Evolutionary conservation across 768 basidiomycete species (phyloP), one percentile per base, ranked within the genome.

Genomic region (Fibroporia radiculosa): DNA sequence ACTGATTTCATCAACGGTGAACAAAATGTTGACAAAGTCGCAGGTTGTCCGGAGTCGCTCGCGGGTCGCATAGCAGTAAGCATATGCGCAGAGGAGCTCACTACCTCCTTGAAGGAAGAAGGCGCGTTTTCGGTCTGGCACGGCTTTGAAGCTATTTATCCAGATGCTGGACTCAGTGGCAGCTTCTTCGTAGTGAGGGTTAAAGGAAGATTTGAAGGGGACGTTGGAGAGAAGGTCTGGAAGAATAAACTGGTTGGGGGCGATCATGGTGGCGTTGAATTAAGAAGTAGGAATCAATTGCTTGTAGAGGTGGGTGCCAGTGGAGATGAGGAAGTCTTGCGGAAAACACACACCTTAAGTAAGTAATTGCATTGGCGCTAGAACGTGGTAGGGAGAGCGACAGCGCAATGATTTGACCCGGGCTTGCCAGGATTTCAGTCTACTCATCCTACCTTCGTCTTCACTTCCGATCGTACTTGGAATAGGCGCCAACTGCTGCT

Each of bases 1-100:
- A 37, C 52, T 50, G 42, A 47, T 37, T 19, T 53, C 52, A 42
- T 53, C 52, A 27, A 53, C 25, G 16, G 45, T 36, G 23, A 53
- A 44, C 22, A 50, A 34, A n/a, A 53, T 31, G 46, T 48, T 47
- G 28, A 50, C 38, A 25, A 43, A 48, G 34, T 53, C 52, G 37
- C 35, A 44, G 45, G 40, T 34, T 13, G 52, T 40, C 16, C 46
- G 45, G 18, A 47, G 47, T 20, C n/a, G 35, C 19, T 53, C 49
- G 38, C 14, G 25, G 29, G 27, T 40, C 11, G 49, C 48, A 34
- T 44, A 44, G 2, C 45, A 34, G 28, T 50, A 53, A 28, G 33
- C 41, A 26, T 48, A 34, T 11, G 49, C 45, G 14, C 41, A 41
- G 18, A 53, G 43, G 8, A 50, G 49, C 32, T 50, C 48, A 45